A percentile compares a stretch with the other conserved stretches of the same genome.
phyloP scores from a whole-genome alignment of 2,329 filamentous ascomycete species.

The Nemania sp. region DNA sequence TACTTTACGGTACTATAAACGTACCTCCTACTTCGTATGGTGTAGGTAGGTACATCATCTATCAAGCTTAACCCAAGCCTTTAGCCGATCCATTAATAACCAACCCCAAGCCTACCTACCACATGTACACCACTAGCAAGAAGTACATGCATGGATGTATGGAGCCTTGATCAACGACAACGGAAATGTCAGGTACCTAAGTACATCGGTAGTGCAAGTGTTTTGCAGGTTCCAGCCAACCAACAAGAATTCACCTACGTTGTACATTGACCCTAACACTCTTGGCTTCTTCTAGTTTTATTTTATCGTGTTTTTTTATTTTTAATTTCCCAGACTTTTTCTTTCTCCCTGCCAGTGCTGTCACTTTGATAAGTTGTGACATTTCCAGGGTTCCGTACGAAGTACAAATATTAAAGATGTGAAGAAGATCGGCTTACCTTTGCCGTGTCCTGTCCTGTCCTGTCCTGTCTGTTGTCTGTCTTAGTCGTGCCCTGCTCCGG shows the following conservation, averaged over 20 bases:
- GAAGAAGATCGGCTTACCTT: conserved; percentile 9
- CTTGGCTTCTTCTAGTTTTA: conserved; percentile 18
- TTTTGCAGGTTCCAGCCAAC: conserved; percentile 15
- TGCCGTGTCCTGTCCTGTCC: neutral
- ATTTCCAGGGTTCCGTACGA: conserved; percentile 20
- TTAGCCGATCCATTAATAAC: conserved; percentile 23
- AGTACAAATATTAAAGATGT: conserved; percentile 15
- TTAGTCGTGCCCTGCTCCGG: neutral
- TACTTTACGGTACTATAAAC: neutral
- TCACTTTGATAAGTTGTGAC: conserved; percentile 18
- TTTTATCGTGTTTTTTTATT: too few relatives aligned
- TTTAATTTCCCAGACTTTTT: neutral
- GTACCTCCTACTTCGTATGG: too few relatives aligned
- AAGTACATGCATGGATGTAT: too few relatives aligned
- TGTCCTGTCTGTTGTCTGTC: too few relatives aligned
- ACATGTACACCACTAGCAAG: too few relatives aligned
- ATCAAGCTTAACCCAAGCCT: conserved; percentile 17
- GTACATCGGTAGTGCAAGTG: neutral
- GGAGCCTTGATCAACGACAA: conserved; percentile 18
- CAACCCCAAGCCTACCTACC: too few relatives aligned
- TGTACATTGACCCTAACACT: conserved; percentile 9
- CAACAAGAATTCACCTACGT: conserved; percentile 2
- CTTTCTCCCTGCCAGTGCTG: conserved; percentile 7
- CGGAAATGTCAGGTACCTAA: neutral
- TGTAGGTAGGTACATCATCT: neutral